Evolutionary conservation across 169 alveolate species (phyloP).

Genomic region (Plasmodium coatneyi): DNA sequence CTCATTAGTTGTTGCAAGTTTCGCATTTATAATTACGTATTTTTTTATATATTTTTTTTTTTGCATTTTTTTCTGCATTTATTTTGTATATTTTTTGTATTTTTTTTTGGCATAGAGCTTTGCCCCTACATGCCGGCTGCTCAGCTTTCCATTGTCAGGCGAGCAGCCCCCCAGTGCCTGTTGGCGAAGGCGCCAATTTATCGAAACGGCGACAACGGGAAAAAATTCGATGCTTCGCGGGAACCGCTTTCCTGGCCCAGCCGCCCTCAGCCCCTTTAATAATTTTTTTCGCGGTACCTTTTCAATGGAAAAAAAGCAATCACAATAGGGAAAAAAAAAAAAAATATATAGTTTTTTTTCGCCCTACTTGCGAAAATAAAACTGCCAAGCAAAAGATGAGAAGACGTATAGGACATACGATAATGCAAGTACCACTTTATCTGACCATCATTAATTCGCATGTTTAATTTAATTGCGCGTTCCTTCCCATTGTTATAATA

Average conservation of each 20-base stretch:
- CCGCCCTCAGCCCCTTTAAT: not conserved
- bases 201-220: not conserved
- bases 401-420: not conserved
- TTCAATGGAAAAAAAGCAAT: not conserved
- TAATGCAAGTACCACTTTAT: not conserved
- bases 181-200: not conserved
- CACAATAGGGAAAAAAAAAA: not conserved
- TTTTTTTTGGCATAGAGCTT: not conserved
- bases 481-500: not conserved
- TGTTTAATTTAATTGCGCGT: not conserved
- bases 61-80: not conserved
- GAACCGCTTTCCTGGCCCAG: not conserved
- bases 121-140: not conserved
- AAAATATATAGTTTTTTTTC: not conserved
- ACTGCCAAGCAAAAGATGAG: not conserved
- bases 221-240: not conserved
- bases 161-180: not conserved
- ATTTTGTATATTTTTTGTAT: not conserved
- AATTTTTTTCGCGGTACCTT: not conserved
- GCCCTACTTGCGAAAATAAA: not conserved
- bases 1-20: not conserved
- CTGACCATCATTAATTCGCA: not conserved
- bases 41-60: too few relatives aligned
- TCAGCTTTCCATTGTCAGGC: not conserved
- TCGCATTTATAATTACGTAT: not conserved